A percentile compares a stretch with the other conserved stretches of the same genome.
Evolutionary conservation across 805 yeast species (phyloP).

Genomic region (Ogataea philodendri): DNA sequence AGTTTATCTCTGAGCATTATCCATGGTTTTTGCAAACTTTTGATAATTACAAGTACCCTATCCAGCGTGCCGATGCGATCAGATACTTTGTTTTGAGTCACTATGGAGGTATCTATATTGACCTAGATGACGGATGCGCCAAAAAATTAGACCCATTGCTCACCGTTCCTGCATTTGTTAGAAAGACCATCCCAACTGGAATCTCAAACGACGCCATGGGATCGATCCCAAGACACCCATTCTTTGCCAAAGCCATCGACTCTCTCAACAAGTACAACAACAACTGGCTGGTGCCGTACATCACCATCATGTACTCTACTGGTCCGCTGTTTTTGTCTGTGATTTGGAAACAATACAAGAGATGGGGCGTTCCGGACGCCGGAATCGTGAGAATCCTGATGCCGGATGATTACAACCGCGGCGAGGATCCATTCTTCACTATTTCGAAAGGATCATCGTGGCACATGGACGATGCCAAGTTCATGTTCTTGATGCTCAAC

Average conservation of each 20-base stretch:
- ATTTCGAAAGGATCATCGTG: slow-evolving; percentile 85
- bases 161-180: slow-evolving; percentile 78
- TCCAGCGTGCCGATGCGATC: slow-evolving; percentile 87
- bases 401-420: slow-evolving; percentile 69
- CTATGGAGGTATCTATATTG: slow-evolving; percentile 89
- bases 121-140: slow-evolving; percentile 85
- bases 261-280: slow-evolving; percentile 59
- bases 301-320: slow-evolving; percentile 90
- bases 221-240: slow-evolving; percentile 81
- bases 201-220: slow-evolving; percentile 94
- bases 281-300: slow-evolving; percentile 82
- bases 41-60: slow-evolving; percentile 75
- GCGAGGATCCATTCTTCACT: slow-evolving; percentile 61
- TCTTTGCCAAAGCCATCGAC: slow-evolving; percentile 68
- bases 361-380: slow-evolving; percentile 70
- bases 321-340: slow-evolving; percentile 88
- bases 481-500: slow-evolving; percentile 68
- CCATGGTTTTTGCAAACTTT: slow-evolving; percentile 85
- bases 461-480: slow-evolving; percentile 86
- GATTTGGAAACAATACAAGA: slow-evolving; percentile 81
- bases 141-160: slow-evolving; percentile 77
- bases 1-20: slow-evolving; percentile 73
- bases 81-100: slow-evolving; percentile 80
- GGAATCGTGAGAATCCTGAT: slow-evolving; percentile 66
- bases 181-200: slow-evolving; percentile 88